Base-by-base conservation (phyloP, 139 green algal species). In the Chlamydomonas incerta region DNA sequence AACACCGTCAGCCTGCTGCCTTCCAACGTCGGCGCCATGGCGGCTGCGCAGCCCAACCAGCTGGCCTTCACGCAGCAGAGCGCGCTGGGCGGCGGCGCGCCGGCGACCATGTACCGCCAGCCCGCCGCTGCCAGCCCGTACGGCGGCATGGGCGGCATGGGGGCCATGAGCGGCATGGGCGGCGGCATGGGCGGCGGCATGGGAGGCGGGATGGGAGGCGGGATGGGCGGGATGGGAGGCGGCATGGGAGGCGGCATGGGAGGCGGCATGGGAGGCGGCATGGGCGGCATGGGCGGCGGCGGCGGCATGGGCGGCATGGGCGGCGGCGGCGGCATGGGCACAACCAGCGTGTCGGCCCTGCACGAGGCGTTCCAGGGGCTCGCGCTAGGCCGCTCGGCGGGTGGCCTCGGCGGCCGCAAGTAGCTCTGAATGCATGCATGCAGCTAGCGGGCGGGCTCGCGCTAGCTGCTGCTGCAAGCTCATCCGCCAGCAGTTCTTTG, bases 141-240 rank as follows among this genome's bases (percentile, higher is more conserved):
- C 33, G 77, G 63, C 14, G 41, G 41, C 41, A 71, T 72, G 29
- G 63, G 50, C 50, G 89, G 89, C 33, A n/a, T n/a, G 90, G 80
- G 37, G 65, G 65, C n/a, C 26, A 62, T 82, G 26, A 23, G 52
- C 4, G 62, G 29, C 46, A 57, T 57, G 10, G 17, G 18, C 50
- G 72, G 57, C 33, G 63, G 74, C 55, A 83, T 82, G 29, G 33
- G 11, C 17, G 33, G 67, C 67, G 46, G 60, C 15, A 65, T 65
- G n/a, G n/a, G n/a, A 18, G 17, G 24, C 33, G 73, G 80, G 50
- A 81, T 81, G 35, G 55, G 55, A 17, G 50, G 46, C 35, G 72
- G 72, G 72, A 82, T 63, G 77, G 90, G 88, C 33, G 90, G 82
- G 23, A 72, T 82, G 24, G 60, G 74, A 15, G 75, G 41, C 46